Base-by-base conservation (phyloP, 495 filamentous ascomycete species). In the Penicillium diatomitis region DNA sequence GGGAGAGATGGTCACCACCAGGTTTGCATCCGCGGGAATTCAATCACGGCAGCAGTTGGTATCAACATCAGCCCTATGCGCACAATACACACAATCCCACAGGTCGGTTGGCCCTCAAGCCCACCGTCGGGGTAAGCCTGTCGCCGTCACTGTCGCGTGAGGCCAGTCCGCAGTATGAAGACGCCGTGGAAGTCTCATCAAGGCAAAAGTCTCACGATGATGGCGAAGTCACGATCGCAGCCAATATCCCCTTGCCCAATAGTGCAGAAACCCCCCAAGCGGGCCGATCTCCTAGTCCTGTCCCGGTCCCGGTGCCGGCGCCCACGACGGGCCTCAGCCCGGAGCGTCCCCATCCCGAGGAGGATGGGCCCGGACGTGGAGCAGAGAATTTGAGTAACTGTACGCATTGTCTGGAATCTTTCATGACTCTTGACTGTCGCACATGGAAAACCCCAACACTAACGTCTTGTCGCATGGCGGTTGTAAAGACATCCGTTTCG, bases 401-500 rank as follows among this genome's bases (percentile, higher is more conserved):
- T 82, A 70, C 62, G 72, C 65, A 52, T 52, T 49, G 56, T 66
- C 55, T 65, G 53, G 20, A 49, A 36, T 40, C 38, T 33, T 42
- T 33, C 20, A 28, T 32, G 11, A 33, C 38, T 35, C n/a, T 34
- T 44, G 31, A 12, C 31, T 28, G 45, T 52, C 46, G 61, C 57
- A 58, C 46, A 59, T 52, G 54, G 61, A 58, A 57, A 20, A 20
- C 20, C 20, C 20, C 20, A 20, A 63, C 55, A 66, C 67, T 72
- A 67, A 73, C 57, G 29, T 38, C 34, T 46, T 32, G 47, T 58
- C 42, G 44, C 49, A 56, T 55, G 48, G 48, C 39, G 41, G 29
- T 20, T 20, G 44, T 52, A 32, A 64, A 94, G 89, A 90, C 67
- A 84, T 96, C 51, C 87, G 90, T 51, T 90, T 95, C 57, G 83